phyloP scores from a whole-genome alignment of 2,329 filamentous ascomycete species.

The Colletotrichum sp. region DNA sequence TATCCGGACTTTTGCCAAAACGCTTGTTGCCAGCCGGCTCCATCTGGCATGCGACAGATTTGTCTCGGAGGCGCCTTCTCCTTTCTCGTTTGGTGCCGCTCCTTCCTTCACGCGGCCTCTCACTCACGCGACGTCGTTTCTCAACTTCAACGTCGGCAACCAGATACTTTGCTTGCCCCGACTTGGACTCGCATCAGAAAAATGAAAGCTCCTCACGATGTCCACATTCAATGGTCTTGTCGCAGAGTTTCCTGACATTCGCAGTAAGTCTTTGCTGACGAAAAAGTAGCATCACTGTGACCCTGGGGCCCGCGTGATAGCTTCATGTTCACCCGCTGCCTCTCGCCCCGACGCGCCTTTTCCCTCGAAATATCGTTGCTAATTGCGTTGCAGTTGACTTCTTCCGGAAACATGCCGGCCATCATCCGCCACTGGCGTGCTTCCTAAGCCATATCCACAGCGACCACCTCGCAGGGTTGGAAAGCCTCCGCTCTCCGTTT shows the following conservation, averaged over 20 bases:
- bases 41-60: neutral
- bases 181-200: neutral
- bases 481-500: conserved; percentile 78
- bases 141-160: neutral
- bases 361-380: neutral
- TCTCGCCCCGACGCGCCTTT: neutral
- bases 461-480: conserved; percentile 84
- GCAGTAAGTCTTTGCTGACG: conserved; percentile 50
- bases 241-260: conserved; percentile 79
- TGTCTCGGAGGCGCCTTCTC: neutral
- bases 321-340: neutral
- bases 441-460: conserved; percentile 94
- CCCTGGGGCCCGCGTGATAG: neutral
- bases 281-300: neutral
- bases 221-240: conserved; percentile 79
- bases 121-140: neutral
- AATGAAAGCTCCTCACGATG: conserved; percentile 51
- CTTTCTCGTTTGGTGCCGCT: neutral
- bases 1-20: neutral
- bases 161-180: neutral
- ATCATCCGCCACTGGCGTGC: conserved; percentile 73
- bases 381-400: conserved; percentile 70
- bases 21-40: neutral
- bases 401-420: conserved; percentile 66
- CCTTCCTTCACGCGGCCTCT: neutral